phyloP scores from a whole-genome alignment of 257 asterid genomes.

The Marsdenia floribunda region DNA sequence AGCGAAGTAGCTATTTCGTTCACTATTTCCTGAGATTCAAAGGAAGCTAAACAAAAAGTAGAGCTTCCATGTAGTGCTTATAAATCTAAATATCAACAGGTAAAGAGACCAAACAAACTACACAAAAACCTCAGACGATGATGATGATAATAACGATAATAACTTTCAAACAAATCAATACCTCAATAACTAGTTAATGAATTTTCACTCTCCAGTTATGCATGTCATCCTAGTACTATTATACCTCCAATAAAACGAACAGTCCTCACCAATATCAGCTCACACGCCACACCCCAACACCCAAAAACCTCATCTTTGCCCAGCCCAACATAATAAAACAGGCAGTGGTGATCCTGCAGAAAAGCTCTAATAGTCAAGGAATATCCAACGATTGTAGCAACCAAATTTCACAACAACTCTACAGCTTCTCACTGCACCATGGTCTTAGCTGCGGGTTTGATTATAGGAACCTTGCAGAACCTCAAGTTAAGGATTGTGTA shows the following conservation, averaged over 20 bases:
- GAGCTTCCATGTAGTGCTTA: neutral
- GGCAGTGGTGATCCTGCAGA: neutral
- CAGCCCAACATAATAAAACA: neutral
- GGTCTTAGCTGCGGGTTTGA: neutral
- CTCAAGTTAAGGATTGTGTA: neutral
- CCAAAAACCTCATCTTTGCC: neutral
- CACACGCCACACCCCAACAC: neutral
- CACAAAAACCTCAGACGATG: too few species aligned
- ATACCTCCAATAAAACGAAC: neutral
- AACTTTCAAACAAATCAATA: neutral
- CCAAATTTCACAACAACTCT: neutral
- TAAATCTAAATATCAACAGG: neutral
- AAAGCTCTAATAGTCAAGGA: neutral
- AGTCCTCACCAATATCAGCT: neutral
- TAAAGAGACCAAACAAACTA: neutral
- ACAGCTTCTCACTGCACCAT: neutral
- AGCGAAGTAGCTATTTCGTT: too few species aligned
- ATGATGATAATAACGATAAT: neutral
- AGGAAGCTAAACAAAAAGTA: neutral
- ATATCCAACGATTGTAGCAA: neutral
- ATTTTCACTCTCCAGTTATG: neutral
- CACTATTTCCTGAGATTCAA: neutral
- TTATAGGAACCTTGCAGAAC: neutral
- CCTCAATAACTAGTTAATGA: neutral
- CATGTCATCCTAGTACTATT: neutral